Percentiles rank a stretch among this genome's conserved stretches.
Evolutionary conservation across 495 filamentous ascomycete genomes (phyloP).

Genomic region (Tuber indicum): DNA sequence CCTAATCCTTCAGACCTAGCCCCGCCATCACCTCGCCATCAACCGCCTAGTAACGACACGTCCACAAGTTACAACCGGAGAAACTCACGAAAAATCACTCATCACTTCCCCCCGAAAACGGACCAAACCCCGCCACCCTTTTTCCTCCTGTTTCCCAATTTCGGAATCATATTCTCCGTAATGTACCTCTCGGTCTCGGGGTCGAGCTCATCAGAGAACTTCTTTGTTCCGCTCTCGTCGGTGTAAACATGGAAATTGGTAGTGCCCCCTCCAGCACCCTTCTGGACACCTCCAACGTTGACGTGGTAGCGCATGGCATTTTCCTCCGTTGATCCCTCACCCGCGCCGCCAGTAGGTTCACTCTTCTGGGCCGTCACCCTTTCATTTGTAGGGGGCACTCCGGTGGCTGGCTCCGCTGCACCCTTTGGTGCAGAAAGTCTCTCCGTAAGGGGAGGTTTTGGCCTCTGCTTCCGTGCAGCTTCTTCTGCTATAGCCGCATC

Average conservation of each 20-base stretch:
- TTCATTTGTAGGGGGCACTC: not conserved
- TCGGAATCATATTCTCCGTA: constrained; percentile 40
- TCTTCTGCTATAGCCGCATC: not conserved
- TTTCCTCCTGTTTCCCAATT: constrained; percentile 23
- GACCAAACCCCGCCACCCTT: constrained; percentile 27
- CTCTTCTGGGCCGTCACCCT: not conserved
- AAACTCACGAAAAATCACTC: not conserved
- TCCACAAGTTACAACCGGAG: not conserved
- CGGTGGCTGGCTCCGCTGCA: not conserved
- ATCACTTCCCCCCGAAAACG: constrained; percentile 35
- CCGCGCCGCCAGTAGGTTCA: not conserved
- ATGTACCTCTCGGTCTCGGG: constrained; percentile 39
- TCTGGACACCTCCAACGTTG: constrained; percentile 39
- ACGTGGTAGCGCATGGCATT: constrained; percentile 34
- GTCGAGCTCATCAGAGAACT: constrained; percentile 28
- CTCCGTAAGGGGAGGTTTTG: not conserved
- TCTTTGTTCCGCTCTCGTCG: constrained; percentile 32
- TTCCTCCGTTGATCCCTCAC: constrained; percentile 4
- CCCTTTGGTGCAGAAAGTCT: not conserved
- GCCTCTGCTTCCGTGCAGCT: not conserved
- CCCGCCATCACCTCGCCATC: not conserved
- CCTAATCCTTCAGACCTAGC: not conserved
- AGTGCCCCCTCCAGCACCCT: constrained; percentile 26
- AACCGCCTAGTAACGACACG: not conserved
- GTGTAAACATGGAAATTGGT: constrained; percentile 39